These are phyloP conservation scores for Xerocomellus chrysenteron DNA, from an alignment of 768 basidiomycete genomes.

Conservation along the genomic window DNA sequence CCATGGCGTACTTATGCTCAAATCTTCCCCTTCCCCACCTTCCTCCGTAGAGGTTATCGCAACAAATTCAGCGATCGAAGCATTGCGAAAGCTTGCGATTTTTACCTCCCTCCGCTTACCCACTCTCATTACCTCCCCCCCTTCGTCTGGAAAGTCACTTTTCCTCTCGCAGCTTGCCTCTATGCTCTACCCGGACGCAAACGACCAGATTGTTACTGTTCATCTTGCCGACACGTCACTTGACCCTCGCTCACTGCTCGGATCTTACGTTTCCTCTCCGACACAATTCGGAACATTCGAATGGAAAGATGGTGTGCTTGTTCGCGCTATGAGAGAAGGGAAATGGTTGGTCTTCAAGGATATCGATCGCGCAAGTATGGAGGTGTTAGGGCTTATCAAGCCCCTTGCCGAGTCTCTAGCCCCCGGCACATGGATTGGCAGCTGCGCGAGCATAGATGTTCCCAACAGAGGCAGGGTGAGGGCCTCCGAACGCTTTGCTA, in stretches of 20 bases:
- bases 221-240: slow-evolving; percentile 95
- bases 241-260: slow-evolving; percentile 89
- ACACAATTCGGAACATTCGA: slow-evolving; percentile 85
- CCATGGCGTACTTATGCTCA: slow-evolving; percentile 65
- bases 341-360: slow-evolving; percentile 93
- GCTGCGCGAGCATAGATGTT: slow-evolving; percentile 62
- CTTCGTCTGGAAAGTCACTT: slow-evolving; percentile 87
- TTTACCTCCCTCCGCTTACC: slow-evolving; percentile 71
- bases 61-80: slow-evolving; percentile 58
- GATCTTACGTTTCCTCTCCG: slow-evolving; percentile 88
- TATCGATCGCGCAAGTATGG: slow-evolving; percentile 85
- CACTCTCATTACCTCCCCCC: slow-evolving; percentile 77
- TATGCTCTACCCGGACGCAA: slow-evolving; percentile 54
- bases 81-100: slow-evolving; percentile 62
- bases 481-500: slow-evolving; percentile 75
- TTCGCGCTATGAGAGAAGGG: slow-evolving; percentile 86
- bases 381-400: slow-evolving; percentile 85
- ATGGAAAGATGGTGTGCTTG: slow-evolving; percentile 93
- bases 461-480: slow-evolving; percentile 72
- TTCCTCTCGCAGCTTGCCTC: slow-evolving; percentile 75
- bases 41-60: slow-evolving; percentile 48
- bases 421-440: slow-evolving; percentile 73
- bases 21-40: slow-evolving; percentile 35
- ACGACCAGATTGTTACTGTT: slow-evolving; percentile 76
- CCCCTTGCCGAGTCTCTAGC: slow-evolving; percentile 76